Conservation (phyloP, 1,139 yeast genomes). For the Debaryomycetaceae sp. region DNA sequence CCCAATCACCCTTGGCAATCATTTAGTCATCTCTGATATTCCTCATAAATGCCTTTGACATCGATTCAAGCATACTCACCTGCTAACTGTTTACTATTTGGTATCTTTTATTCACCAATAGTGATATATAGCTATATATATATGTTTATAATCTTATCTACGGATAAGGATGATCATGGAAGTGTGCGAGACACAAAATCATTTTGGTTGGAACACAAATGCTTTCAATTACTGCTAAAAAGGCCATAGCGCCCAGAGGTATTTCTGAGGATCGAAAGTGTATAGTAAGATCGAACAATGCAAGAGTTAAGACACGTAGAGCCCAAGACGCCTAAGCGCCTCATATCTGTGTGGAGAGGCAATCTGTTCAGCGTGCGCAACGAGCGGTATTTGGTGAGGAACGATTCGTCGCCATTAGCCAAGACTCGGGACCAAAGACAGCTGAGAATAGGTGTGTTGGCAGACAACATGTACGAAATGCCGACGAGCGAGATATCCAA, state of each 20-base stretch:
- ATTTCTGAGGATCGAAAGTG: too few relatives aligned
- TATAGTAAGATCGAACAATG: neutral
- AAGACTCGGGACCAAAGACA: neutral
- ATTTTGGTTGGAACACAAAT: neutral
- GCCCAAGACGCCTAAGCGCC: neutral
- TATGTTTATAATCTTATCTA: slow-evolving; percentile 2
- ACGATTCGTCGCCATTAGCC: neutral
- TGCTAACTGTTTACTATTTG: neutral
- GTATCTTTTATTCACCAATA: neutral
- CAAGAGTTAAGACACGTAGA: neutral
- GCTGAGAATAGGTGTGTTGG: neutral
- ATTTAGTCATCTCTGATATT: too few relatives aligned
- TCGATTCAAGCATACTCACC: neutral
- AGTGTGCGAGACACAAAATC: slow-evolving; percentile 1
- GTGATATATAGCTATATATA: neutral
- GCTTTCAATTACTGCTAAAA: slow-evolving; percentile 3
- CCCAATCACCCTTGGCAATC: too few relatives aligned
- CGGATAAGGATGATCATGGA: slow-evolving; percentile 2
- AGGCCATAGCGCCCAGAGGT: neutral
- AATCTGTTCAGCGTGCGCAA: neutral
- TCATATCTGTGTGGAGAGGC: neutral
- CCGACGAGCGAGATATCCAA: neutral
- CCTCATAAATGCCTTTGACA: too few relatives aligned
- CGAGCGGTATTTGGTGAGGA: neutral
- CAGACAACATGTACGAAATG: neutral